A percentile compares a stretch with the other conserved stretches of the same genome.
Evolutionary conservation across 2,329 filamentous ascomycete genomes (phyloP).

Genomic region (Lachnellula subtilissima): DNA sequence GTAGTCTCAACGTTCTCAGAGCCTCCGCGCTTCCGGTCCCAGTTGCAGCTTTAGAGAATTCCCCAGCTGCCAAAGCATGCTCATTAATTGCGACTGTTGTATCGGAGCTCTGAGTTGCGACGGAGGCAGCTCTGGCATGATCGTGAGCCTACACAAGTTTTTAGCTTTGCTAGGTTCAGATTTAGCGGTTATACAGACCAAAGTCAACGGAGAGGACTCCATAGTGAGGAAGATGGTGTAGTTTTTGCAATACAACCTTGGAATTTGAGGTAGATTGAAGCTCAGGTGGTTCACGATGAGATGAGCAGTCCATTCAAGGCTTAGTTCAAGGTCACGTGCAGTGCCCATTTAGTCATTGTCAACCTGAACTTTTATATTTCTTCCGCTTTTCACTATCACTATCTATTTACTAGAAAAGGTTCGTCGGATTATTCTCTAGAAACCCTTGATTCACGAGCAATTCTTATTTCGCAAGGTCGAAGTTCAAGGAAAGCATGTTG

Average conservation of each 20-base stretch:
- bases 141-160: constrained; percentile 64
- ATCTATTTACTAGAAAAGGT: too few relatives aligned
- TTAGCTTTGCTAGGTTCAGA: constrained; percentile 15
- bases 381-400: too few relatives aligned
- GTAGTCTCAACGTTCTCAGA: constrained; percentile 73
- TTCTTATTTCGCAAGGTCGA: too few relatives aligned
- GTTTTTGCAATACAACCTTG: background rate
- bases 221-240: constrained; percentile 38
- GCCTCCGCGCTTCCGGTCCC: constrained; percentile 67
- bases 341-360: too few relatives aligned
- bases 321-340: too few relatives aligned
- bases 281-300: background rate
- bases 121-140: constrained; percentile 78
- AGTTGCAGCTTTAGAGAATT: constrained; percentile 80
- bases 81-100: constrained; percentile 80
- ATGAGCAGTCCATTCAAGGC: background rate
- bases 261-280: background rate
- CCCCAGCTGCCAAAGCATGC: constrained; percentile 80
- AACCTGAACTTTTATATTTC: too few relatives aligned
- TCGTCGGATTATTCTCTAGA: too few relatives aligned
- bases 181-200: constrained; percentile 41
- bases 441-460: too few relatives aligned
- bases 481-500: too few relatives aligned
- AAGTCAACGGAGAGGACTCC: constrained; percentile 65
- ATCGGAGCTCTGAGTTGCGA: constrained; percentile 63